A percentile compares a stretch with the other conserved stretches of the same genome.
phyloP scores from a whole-genome alignment of 1,284 basidiomycete genomes.

The Taiwanofungus camphoratus region DNA sequence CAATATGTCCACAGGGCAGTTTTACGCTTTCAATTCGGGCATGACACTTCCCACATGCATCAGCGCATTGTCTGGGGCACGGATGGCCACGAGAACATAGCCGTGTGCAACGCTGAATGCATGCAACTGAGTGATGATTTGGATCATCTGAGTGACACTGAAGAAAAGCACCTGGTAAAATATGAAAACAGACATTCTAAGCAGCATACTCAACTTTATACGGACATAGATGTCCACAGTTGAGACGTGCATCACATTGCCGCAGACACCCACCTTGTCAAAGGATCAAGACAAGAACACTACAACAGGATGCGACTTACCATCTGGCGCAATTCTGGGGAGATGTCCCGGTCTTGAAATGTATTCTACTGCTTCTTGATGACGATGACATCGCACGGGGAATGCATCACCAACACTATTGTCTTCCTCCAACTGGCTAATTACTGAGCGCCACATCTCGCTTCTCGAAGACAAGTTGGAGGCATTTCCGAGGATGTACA shows the following conservation, averaged over 20 bases:
- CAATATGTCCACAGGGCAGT: constrained; percentile 62
- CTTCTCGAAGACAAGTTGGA: constrained; percentile 38
- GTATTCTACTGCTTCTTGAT: constrained; percentile 38
- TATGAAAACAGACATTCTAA: background rate
- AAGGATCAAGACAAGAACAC: background rate
- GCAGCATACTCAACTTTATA: constrained; percentile 39
- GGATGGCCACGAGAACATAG: constrained; percentile 56
- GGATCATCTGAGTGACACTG: constrained; percentile 68
- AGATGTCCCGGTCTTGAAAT: constrained; percentile 51
- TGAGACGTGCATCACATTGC: constrained; percentile 48
- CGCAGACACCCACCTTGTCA: constrained; percentile 58
- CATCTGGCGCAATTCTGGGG: constrained; percentile 44
- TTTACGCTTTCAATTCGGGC: constrained; percentile 41
- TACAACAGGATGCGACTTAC: constrained; percentile 5
- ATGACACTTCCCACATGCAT: constrained; percentile 50
- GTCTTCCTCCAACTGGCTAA: constrained; percentile 46
- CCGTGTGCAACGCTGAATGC: constrained; percentile 45
- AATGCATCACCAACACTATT: constrained; percentile 47
- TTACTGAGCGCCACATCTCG: constrained; percentile 54
- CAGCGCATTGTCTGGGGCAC: constrained; percentile 49
- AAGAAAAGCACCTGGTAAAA: background rate
- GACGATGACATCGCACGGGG: constrained; percentile 54
- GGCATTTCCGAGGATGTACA: constrained; percentile 69
- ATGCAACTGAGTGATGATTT: constrained; percentile 45
- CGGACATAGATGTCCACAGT: constrained; percentile 67